These are phyloP conservation scores for Endotrypanum monterogeii DNA, from an alignment of 208 protist species.

Conservation along the genomic window DNA sequence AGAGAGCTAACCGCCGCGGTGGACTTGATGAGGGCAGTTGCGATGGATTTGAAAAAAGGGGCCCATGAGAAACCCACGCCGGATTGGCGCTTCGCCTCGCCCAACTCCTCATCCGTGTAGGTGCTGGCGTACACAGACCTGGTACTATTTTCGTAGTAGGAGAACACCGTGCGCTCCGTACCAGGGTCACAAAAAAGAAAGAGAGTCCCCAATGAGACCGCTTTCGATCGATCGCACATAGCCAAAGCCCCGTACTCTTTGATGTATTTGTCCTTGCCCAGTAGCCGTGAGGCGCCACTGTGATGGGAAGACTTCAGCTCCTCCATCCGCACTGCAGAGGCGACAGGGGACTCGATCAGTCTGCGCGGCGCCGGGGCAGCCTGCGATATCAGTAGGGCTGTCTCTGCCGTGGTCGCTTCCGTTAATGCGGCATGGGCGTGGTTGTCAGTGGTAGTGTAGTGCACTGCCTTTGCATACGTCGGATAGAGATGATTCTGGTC, in stretches of 20 bases:
- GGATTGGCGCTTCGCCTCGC: conserved; percentile 49
- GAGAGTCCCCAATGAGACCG: conserved; percentile 38
- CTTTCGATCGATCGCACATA: conserved; percentile 58
- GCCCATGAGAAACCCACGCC: conserved; percentile 67
- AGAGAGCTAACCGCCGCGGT: conserved; percentile 49
- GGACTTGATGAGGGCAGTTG: conserved; percentile 70
- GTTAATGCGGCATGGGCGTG: neutral
- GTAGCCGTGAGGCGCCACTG: conserved; percentile 23
- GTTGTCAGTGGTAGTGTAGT: neutral
- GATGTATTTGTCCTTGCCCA: conserved; percentile 86
- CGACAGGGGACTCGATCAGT: neutral
- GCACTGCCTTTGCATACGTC: neutral
- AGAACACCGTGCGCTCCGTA: conserved; percentile 63
- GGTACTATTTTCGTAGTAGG: conserved; percentile 55
- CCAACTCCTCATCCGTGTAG: conserved; percentile 74
- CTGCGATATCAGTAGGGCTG: neutral
- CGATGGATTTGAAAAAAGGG: conserved; percentile 88
- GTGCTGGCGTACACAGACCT: conserved; percentile 58
- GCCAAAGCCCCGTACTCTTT: conserved; percentile 75
- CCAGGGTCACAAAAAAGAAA: conserved; percentile 66
- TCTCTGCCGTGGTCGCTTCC: neutral
- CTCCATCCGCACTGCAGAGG: neutral
- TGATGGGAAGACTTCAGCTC: neutral
- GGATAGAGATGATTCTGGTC: neutral
- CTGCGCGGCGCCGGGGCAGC: neutral